Evolutionary conservation across 2,329 filamentous ascomycete genomes (phyloP).

Genomic region (Penicillium sp.): DNA sequence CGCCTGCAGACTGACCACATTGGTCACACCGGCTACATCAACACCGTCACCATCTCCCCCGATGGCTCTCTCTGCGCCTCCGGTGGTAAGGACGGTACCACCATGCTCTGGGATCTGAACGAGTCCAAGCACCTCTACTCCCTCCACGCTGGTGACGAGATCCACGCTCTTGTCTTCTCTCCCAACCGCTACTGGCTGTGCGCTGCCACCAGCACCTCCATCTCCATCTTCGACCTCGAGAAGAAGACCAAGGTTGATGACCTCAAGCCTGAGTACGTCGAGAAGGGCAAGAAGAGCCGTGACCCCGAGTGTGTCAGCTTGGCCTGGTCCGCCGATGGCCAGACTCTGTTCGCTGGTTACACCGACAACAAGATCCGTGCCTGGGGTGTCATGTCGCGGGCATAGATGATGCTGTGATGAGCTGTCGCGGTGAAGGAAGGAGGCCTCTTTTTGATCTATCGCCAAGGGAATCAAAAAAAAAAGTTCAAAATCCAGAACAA

Average conservation of each 20-base stretch:
- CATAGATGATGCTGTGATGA: conserved; percentile 48
- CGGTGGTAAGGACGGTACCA: conserved; percentile 98
- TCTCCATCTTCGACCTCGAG: conserved; percentile 99
- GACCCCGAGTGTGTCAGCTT: conserved; percentile 97
- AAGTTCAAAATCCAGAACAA: conserved; percentile 30
- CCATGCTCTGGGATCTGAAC: conserved; percentile 99
- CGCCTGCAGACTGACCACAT: conserved; percentile 99
- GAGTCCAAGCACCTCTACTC: conserved; percentile 99
- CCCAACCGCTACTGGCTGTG: conserved; percentile 99
- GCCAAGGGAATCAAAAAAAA: conserved; percentile 32
- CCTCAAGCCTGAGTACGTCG: conserved; percentile 96
- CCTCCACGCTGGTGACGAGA: conserved; percentile 98
- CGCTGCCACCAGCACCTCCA: conserved; percentile 92
- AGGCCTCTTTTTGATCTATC: conserved; percentile 28
- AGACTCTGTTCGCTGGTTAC: conserved; percentile 99
- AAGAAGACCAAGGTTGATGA: conserved; percentile 99
- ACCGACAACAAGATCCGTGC: conserved; percentile 99
- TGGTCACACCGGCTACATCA: conserved; percentile 98
- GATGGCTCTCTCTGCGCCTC: conserved; percentile 98
- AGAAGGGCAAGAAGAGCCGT: conserved; percentile 97
- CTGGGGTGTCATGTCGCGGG: conserved; percentile 95
- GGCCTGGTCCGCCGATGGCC: conserved; percentile 96
- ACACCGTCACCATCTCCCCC: conserved; percentile 99
- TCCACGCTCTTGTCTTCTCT: conserved; percentile 99
- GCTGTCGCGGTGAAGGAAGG: conserved; percentile 21